Evolutionary conservation across 371 early-diverging fungal species (phyloP), one percentile per base, ranked within the genome.

Genomic region (Cladochytrium tenue): DNA sequence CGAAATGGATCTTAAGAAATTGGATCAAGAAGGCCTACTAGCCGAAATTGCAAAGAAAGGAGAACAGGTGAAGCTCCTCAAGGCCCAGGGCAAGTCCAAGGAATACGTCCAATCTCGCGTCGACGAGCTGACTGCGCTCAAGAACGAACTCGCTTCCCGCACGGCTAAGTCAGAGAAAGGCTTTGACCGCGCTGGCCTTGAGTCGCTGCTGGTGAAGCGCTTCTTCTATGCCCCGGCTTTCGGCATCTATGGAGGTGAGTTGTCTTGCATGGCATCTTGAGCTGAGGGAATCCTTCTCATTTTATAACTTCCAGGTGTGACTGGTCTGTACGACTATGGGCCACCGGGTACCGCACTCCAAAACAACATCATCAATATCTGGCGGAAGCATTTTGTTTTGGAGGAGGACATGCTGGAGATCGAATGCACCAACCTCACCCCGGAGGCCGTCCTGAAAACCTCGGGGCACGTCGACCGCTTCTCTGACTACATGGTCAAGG

Each of bases 381-480:
- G 97, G 97, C 88, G 98, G 71, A 90, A 91, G 77, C 95, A 95
- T 81, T 99, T 99, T 83, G 92, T 99, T 5, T 82, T 97, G 33
- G 98, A 99, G 76, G 99, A 99, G 82, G 94, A 96, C 71, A 96
- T 99, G 96, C 92, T 96, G 26, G 99, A 99, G 81, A 85, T 99
- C 33, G 99, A 99, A 72, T 92, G 96, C 66, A 90, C 96, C 56
- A 96, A 97, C 79, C 89, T 99, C 81, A 98, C 98, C 28, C 98
- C 98, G 3, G 88, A 95, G 66, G 92, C 94, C 50, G 99, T 99
- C 32, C 83, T 99, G 50, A 97, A 99, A 86, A 95, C 98, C 27
- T 97, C 97, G 50, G 99, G 99, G 55, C 99, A 99, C 86, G 99
- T 99, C 23, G 99, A 98, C 56, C 95, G 95, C 71, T 99, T 99